Evolutionary conservation across 106 monocot species (phyloP), one percentile per base, ranked within the genome.

Genomic region (Platanthera zijinensis): DNA sequence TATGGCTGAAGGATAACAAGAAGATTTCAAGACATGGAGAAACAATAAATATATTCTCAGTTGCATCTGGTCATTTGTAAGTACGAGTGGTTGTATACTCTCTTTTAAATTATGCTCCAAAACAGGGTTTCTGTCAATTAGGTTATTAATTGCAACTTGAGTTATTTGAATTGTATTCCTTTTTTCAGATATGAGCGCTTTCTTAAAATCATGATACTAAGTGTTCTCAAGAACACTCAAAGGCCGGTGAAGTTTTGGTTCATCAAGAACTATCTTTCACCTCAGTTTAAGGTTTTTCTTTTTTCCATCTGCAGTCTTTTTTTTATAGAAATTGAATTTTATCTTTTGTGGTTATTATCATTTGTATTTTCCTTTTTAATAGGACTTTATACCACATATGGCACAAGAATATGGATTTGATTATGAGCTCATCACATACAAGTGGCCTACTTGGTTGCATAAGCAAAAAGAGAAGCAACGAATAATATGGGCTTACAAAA

Each of bases 361-460:
- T 30, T 67, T 50, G 1, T 84, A 3, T 62, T 17, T 66, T 15
- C 64, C 17, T 64, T 18, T 50, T 52, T 69, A 3, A 50, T 48
- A 97, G 97, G 97, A 97, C 80, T 89, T 94, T 71, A 94, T 97
- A 80, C 97, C 97, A 51, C 84, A 88, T 74, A 97, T 97, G 93
- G 97, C 97, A 72, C 57, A 82, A 72, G 88, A 91, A 72, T 94
- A 97, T 80, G 97, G 94, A 66, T 97, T 97, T 84, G 91, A 97
- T 56, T 97, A 97, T 78, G 97, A 97, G 73, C 87, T 97, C 64
- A 85, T 97, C 78, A 97, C 97, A 32, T 97, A 97, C 75, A 97
- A 97, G 77, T 97, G 97, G 97, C 97, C 97, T 47, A 89, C 97
- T 71, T 97, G 97, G 97, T 79, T 97, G 80, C 97, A 94, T 81